Evolutionary conservation across 352 stramenopile genomes (phyloP).

Genomic region (Globisporangium irregulare): DNA sequence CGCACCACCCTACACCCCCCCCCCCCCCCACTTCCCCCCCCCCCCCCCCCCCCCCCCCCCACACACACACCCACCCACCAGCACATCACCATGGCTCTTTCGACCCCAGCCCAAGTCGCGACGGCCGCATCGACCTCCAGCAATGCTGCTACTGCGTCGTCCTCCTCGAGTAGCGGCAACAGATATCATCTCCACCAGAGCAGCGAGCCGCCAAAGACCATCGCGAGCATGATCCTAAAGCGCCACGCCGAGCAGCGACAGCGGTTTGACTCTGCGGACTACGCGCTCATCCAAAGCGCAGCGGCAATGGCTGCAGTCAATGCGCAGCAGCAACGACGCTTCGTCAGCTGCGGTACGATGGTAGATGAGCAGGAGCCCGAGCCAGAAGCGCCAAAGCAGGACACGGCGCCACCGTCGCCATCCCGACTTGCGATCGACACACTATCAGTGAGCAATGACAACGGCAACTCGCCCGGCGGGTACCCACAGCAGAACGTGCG

Average conservation of each 20-base stretch:
- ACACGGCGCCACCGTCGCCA: not conserved
- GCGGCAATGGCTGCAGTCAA: not conserved
- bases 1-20: too few species aligned
- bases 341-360: not conserved
- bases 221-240: constrained; percentile 48
- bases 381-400: constrained; percentile 6
- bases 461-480: not conserved
- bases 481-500: constrained; percentile 40
- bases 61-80: not conserved
- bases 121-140: not conserved
- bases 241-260: constrained; percentile 50
- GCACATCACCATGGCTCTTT: constrained; percentile 9
- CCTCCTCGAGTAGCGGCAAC: not conserved
- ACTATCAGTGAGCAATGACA: not conserved
- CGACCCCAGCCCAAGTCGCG: not conserved
- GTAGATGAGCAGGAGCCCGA: constrained; percentile 14
- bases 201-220: constrained; percentile 17
- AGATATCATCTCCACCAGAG: not conserved
- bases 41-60: too few species aligned
- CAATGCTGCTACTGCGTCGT: not conserved
- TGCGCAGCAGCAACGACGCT: not conserved
- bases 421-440: not conserved
- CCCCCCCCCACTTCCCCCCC: too few species aligned
- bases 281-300: constrained; percentile 39
- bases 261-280: constrained; percentile 77